These are phyloP conservation scores for Blastomyces parvus DNA, from an alignment of 2,329 filamentous ascomycete genomes.

Conservation along the genomic window DNA sequence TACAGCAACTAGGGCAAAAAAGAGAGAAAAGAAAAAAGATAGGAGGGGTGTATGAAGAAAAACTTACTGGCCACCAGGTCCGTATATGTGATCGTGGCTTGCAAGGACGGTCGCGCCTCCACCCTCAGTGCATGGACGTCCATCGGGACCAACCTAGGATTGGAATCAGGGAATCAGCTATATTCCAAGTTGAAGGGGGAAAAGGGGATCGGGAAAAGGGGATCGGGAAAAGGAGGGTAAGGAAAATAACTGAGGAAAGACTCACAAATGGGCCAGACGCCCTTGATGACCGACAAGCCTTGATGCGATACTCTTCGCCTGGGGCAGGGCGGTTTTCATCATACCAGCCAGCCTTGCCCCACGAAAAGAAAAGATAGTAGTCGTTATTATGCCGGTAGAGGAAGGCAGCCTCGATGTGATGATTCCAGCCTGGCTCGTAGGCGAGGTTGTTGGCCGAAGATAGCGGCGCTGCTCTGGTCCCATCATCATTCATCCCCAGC, in stretches of 20 bases:
- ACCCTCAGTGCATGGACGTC: constrained; percentile 42
- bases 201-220: too few relatives aligned
- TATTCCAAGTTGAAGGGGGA: background rate
- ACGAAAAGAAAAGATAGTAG: constrained; percentile 6
- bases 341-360: constrained; percentile 4
- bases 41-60: constrained; percentile 30
- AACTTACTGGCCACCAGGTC: constrained; percentile 56
- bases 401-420: constrained; percentile 1
- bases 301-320: constrained; percentile 53
- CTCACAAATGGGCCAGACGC: constrained; percentile 45
- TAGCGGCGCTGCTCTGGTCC: background rate
- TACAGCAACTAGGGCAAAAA: background rate
- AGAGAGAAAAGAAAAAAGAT: constrained; percentile 19
- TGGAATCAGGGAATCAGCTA: background rate
- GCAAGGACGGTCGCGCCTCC: constrained; percentile 54
- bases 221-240: background rate
- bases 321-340: constrained; percentile 33
- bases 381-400: constrained; percentile 1
- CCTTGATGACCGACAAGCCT: constrained; percentile 49
- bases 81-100: constrained; percentile 53
- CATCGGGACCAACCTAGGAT: constrained; percentile 41
- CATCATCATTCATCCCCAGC: constrained; percentile 29
- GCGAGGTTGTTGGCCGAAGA: constrained; percentile 5
- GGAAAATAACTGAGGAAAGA: background rate
- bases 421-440: constrained; percentile 6